A percentile compares a stretch with the other conserved stretches of the same genome.
These are phyloP conservation scores for Trametes punicea DNA, from an alignment of 768 basidiomycete species.

Conservation along the genomic window DNA sequence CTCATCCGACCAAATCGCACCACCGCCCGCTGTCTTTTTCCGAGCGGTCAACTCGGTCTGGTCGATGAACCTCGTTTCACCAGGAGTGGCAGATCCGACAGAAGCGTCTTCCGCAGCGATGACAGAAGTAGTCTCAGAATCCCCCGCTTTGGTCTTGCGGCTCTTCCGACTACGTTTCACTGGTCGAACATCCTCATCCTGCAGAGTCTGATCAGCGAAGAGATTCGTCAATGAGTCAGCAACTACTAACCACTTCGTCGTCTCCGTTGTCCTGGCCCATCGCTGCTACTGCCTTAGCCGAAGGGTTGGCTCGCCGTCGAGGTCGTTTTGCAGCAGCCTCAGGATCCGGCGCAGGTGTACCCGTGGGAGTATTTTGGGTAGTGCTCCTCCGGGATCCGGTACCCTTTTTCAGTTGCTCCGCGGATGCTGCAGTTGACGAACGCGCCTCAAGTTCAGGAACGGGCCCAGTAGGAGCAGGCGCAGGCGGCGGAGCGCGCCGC, in stretches of 20 bases:
- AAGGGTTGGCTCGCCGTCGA: constrained; percentile 35
- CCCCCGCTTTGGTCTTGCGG: constrained; percentile 33
- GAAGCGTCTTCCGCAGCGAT: constrained; percentile 27
- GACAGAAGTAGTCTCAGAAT: constrained; percentile 17
- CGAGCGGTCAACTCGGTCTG: constrained; percentile 25
- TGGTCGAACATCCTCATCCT: constrained; percentile 33
- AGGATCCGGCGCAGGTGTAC: constrained; percentile 61
- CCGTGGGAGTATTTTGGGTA: constrained; percentile 39
- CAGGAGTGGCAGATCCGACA: constrained; percentile 21
- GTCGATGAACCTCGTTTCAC: constrained; percentile 26
- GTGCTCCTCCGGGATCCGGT: constrained; percentile 34
- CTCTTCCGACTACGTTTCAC: constrained; percentile 30
- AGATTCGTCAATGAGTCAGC: neutral
- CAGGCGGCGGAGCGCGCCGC: constrained; percentile 9
- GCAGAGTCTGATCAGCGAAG: neutral
- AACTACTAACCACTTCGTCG: constrained; percentile 28
- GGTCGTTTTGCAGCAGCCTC: constrained; percentile 55
- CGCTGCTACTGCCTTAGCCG: constrained; percentile 30
- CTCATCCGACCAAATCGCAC: constrained; percentile 58
- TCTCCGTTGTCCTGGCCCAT: constrained; percentile 32
- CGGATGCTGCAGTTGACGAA: neutral
- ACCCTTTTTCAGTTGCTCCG: constrained; percentile 7
- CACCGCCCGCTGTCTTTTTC: constrained; percentile 31
- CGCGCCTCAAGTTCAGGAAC: neutral
- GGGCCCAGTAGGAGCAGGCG: neutral